Evolutionary conservation across 2,329 filamentous ascomycete species (phyloP).

Genomic region (Phialophora chinensis): DNA sequence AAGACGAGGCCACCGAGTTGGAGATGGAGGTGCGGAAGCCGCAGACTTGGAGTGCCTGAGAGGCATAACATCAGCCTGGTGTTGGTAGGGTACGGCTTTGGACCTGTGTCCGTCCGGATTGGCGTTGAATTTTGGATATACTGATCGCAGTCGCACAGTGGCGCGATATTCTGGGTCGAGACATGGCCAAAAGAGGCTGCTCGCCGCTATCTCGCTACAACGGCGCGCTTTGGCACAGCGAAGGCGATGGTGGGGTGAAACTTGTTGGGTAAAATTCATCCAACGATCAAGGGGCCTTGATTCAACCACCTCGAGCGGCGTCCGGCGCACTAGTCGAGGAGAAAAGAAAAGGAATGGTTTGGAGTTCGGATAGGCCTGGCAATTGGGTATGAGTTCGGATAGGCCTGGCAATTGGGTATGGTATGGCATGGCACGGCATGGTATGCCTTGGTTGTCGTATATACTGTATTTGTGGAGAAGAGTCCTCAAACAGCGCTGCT

Average conservation of each 20-base stretch:
- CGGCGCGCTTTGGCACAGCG: background rate
- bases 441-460: background rate
- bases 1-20: background rate
- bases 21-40: slow-evolving; percentile 4
- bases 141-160: background rate
- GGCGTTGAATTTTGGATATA: background rate
- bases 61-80: background rate
- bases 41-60: slow-evolving; percentile 7
- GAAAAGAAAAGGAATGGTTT: background rate
- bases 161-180: no score
- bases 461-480: background rate
- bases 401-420: background rate
- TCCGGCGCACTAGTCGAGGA: background rate
- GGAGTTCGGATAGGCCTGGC: background rate
- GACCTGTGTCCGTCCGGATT: background rate
- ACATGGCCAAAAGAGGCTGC: background rate
- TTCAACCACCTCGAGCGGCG: background rate
- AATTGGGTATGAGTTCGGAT: background rate
- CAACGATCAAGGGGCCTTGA: background rate
- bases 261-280: background rate
- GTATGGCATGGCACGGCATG: no score
- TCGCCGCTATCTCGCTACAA: background rate
- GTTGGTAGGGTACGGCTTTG: background rate
- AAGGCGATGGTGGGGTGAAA: background rate
- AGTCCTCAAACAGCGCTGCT: background rate